Evolutionary conservation across 306 rosid species (phyloP), one percentile per base, ranked within the genome.

Genomic region (Leucaena leucocephala): DNA sequence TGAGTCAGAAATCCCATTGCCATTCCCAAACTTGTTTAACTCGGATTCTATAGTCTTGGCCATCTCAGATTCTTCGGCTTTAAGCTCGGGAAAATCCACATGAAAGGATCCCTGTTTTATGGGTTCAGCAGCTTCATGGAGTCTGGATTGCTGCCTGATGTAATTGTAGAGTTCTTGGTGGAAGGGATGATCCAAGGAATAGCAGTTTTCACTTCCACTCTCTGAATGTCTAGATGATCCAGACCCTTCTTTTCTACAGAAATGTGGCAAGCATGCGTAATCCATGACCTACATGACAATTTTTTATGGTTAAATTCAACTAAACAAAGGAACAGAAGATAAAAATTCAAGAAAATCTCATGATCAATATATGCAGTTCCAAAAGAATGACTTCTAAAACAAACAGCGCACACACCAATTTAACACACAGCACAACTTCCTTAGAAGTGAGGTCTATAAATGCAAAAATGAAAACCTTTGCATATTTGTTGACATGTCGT

Each of bases 81-180:
- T 85, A 61, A 90, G 89, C 78, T 86, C 91, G 5, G 97, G 96
- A 62, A 92, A 72, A 68, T 85, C 85, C 64, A 91, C 98, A 65
- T 92, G 98, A 80, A 88, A 91, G 10, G 98, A 95, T 78, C 98
- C 96, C 68, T 89, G 92, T 64, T 87, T 94, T 82, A 86, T 85
- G 49, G 88, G 96, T 44, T 9, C 76, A 71, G 65, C 87, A 15
- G 85, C 49, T 81, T 84, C 88, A 34, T 65, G 49, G 14, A 38
- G 77, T 78, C 86, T 78, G 74, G 94, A 82, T 82, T 86, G 97
- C 85, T 91, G 88, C 76, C 85, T 90, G 81, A 85, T 84, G 89
- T 89, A 85, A 78, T 83, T 77, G 85, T 92, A 92, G 76, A 95
- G 96, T 83, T 88, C 82, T 84, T 88, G 96, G 82, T 95, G 98